phyloP scores from a whole-genome alignment of 2,329 filamentous ascomycete species.

The Ophiostoma novo-ulmi region DNA sequence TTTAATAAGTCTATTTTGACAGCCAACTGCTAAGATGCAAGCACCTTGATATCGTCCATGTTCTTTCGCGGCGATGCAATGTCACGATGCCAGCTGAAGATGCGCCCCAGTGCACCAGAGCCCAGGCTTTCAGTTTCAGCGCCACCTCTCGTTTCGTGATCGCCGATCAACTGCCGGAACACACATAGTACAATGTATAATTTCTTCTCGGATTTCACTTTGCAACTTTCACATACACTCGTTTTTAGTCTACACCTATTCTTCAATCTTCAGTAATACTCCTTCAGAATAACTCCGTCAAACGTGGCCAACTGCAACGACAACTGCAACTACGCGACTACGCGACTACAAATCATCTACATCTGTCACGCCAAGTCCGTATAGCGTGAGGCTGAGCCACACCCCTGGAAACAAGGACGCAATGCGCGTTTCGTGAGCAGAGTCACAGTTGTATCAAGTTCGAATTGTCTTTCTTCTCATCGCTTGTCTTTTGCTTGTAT shows the following conservation, averaged over 20 bases:
- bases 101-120: background rate
- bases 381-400: conserved; percentile 10
- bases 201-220: background rate
- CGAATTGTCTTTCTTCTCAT: too few species aligned
- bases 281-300: background rate
- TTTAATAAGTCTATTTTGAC: background rate
- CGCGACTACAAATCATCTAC: background rate
- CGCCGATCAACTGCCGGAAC: background rate
- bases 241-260: background rate
- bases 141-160: background rate
- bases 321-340: too few species aligned
- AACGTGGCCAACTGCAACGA: background rate
- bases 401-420: conserved; percentile 6
- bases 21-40: background rate
- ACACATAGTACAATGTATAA: background rate
- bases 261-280: background rate
- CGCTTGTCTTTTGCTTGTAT: background rate
- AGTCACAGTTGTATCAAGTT: too few species aligned
- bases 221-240: background rate
- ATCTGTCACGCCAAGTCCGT: conserved; percentile 11
- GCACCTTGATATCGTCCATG: background rate
- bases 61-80: background rate
- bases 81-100: background rate
- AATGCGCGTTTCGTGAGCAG: background rate
- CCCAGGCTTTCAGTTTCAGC: background rate